These are phyloP conservation scores for Podila verticillata DNA, from an alignment of 192 early-diverging fungal species.

Conservation along the genomic window DNA sequence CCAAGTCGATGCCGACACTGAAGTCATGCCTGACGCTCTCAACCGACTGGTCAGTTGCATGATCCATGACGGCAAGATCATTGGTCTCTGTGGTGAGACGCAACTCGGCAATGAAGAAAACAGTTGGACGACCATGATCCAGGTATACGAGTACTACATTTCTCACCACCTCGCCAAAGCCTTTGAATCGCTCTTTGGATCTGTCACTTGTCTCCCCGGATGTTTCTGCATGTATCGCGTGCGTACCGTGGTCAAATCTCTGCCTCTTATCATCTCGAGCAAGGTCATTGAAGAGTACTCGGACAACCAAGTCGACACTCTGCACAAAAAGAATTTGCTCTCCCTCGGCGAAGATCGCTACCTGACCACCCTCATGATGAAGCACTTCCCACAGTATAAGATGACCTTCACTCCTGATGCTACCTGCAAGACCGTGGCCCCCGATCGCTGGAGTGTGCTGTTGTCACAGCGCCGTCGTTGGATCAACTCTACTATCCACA, in stretches of 20 bases:
- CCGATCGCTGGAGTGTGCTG: conserved; percentile 89
- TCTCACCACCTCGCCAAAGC: conserved; percentile 94
- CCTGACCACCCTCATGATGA: conserved; percentile 96
- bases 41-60: conserved; percentile 88
- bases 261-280: conserved; percentile 84
- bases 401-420: conserved; percentile 94
- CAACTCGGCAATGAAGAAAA: conserved; percentile 89
- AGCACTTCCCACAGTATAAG: conserved; percentile 95
- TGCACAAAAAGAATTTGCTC: conserved; percentile 98
- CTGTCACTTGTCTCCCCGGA: conserved; percentile 84
- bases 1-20: conserved; percentile 86
- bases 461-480: conserved; percentile 96
- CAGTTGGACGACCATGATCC: conserved; percentile 96
- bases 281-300: conserved; percentile 88
- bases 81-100: conserved; percentile 96
- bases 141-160: conserved; percentile 94
- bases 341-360: conserved; percentile 97
- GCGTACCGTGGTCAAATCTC: conserved; percentile 69
- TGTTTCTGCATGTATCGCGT: conserved; percentile 91
- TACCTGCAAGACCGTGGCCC: conserved; percentile 88
- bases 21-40: conserved; percentile 85
- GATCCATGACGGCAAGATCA: conserved; percentile 81
- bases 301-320: conserved; percentile 91
- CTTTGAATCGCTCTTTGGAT: conserved; percentile 83
- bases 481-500: conserved; percentile 99